Evolutionary conservation across 176 grass and related monocot genomes (phyloP).

Genomic region (Phoenix dactylifera): DNA sequence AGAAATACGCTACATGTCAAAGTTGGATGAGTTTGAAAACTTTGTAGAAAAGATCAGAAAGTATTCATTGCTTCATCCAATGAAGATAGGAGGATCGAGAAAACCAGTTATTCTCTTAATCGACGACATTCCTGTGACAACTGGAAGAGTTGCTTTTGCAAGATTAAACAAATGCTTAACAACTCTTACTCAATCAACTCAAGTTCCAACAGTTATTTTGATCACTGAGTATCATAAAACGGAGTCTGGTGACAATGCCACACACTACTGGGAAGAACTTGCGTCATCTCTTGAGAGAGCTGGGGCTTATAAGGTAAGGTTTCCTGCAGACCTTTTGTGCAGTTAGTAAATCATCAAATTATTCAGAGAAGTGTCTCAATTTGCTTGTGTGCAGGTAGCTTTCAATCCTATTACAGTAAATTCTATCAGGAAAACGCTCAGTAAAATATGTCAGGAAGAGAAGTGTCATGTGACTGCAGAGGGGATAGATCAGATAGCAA

Average conservation of each 20-base stretch:
- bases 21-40: conserved; percentile 93
- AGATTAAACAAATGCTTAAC: conserved; percentile 77
- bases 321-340: neutral
- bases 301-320: conserved; percentile 76
- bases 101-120: conserved; percentile 66
- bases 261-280: conserved; percentile 56
- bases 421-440: conserved; percentile 77
- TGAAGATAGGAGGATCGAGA: conserved; percentile 31
- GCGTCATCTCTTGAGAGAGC: conserved; percentile 63
- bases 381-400: conserved; percentile 32
- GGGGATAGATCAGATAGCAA: conserved; percentile 70
- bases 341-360: neutral
- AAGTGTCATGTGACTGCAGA: conserved; percentile 42
- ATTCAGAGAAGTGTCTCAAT: too few species aligned
- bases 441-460: conserved; percentile 80
- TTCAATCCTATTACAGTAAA: conserved; percentile 84
- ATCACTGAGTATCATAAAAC: conserved; percentile 71
- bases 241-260: conserved; percentile 40
- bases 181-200: conserved; percentile 48
- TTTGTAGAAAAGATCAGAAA: conserved; percentile 84
- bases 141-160: conserved; percentile 57
- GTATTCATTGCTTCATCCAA: conserved; percentile 58
- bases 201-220: conserved; percentile 77
- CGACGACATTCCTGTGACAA: conserved; percentile 84
- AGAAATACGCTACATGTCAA: conserved; percentile 78